Evolutionary conservation across 2,329 filamentous ascomycete genomes (phyloP).

Genomic region (Alternaria viburni): DNA sequence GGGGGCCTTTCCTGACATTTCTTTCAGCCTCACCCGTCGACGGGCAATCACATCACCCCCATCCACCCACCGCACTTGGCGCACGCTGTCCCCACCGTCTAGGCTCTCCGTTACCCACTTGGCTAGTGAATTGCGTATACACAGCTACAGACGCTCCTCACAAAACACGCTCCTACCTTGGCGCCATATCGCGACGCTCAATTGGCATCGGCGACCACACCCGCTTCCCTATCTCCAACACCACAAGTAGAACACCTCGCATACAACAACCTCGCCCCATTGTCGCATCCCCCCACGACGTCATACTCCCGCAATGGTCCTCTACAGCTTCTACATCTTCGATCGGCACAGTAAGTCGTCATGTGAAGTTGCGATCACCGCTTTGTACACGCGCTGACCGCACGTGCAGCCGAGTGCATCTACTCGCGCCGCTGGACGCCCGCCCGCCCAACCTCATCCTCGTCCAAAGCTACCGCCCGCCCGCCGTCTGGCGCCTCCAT

Average conservation of each 20-base stretch:
- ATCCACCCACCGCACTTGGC: conserved; percentile 2
- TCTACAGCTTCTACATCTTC: conserved; percentile 99
- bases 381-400: conserved; percentile 18
- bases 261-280: background rate
- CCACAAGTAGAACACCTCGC: background rate
- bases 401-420: conserved; percentile 84
- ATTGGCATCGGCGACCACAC: background rate
- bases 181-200: background rate
- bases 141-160: background rate
- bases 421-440: conserved; percentile 86
- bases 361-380: background rate
- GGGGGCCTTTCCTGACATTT: conserved; percentile 12
- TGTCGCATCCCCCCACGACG: background rate
- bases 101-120: background rate
- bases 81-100: background rate
- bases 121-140: background rate
- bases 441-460: conserved; percentile 54
- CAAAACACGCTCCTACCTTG: background rate
- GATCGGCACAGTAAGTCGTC: conserved; percentile 84
- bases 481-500: conserved; percentile 57
- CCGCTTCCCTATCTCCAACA: conserved; percentile 6
- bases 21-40: conserved; percentile 20
- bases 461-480: conserved; percentile 53
- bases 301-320: conserved; percentile 68
- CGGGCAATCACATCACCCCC: background rate